Evolutionary conservation across 2,329 filamentous ascomycete genomes (phyloP), one percentile per base, ranked within the genome.

Genomic region (Aspergillus niger): DNA sequence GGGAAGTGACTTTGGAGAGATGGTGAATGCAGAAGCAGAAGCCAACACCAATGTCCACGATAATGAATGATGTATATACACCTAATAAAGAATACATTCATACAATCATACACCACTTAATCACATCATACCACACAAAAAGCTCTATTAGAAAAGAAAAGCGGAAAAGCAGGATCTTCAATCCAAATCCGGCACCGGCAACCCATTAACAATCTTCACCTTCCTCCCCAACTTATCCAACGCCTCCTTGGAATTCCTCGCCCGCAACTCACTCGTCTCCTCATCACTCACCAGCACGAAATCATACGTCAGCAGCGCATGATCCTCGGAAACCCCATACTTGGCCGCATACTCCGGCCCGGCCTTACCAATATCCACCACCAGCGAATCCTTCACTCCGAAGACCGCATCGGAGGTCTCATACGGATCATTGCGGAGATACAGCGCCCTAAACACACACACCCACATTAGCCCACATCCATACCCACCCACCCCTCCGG

Each of bases 361-460:
- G 66, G 86, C 79, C 69, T 82, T 77, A 63, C 81, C 67, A 76
- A 86, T 78, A 65, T 91, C 89, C 13, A 92, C 82, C n/a, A 91
- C 79, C 11, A 96, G 80, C 28, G 89, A 91, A 72, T 91, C 83
- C 75, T 96, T 96, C 59, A 96, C 91, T 20, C 91, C 91, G 68
- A 96, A 96, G 1, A 96, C 91, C 0, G 91, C 90, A 71, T 96
- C 91, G 0, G 89, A 91, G 1, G 86, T 90, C 78, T 94, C 91
- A 72, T 94, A 95, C 0, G 89, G 89, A 68, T 94, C 91, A 49
- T 87, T 88, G 2, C 89, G 86, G 57, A 93, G 80, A 70, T 94
- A 96, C 0, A 96, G 79, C 0, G 91, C 90, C 3, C 89, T 92
- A 49, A 15, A 8, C 3, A 7, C 17, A 64, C 44, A 22, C 30